phyloP scores from a whole-genome alignment of 2,329 filamentous ascomycete genomes.

The Pyrenochaeta sp. region DNA sequence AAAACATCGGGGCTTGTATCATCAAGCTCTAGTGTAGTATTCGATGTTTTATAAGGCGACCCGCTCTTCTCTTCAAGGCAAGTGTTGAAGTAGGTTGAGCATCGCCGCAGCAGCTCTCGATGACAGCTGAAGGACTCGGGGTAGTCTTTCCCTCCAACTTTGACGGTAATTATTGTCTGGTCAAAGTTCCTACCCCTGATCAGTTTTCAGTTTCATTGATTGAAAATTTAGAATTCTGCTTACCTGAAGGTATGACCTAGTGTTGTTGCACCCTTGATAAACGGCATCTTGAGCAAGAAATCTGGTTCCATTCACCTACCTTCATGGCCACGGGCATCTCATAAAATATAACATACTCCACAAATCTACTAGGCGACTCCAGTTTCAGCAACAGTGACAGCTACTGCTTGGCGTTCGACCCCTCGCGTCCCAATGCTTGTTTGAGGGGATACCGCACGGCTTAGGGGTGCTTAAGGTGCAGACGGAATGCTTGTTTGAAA shows the following conservation, averaged over 20 bases:
- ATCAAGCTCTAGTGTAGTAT: constrained; percentile 37
- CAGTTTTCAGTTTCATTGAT: too few relatives aligned
- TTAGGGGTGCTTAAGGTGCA: constrained; percentile 12
- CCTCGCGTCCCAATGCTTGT: constrained; percentile 19
- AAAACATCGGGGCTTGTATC: constrained; percentile 47
- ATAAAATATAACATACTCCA: constrained; percentile 13
- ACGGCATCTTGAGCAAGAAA: constrained; percentile 47
- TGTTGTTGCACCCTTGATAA: constrained; percentile 42
- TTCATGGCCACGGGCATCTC: constrained; percentile 6
- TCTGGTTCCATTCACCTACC: constrained; percentile 40
- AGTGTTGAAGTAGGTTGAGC: constrained; percentile 43
- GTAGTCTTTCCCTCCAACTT: constrained; percentile 39
- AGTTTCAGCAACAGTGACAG: constrained; percentile 30
- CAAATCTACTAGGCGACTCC: constrained; percentile 9
- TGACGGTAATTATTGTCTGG: constrained; percentile 45
- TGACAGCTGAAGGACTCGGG: constrained; percentile 47
- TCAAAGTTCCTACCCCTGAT: constrained; percentile 42
- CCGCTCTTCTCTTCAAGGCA: constrained; percentile 36
- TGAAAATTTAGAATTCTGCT: too few relatives aligned
- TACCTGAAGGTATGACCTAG: constrained; percentile 47
- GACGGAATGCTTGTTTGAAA: constrained; percentile 24
- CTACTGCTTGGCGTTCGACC: constrained; percentile 31
- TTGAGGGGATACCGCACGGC: constrained; percentile 10
- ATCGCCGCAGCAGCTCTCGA: constrained; percentile 41
- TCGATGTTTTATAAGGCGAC: constrained; percentile 42